Evolutionary conservation across 2,329 filamentous ascomycete species (phyloP).

Genomic region (Reticulascus tulasneorum): DNA sequence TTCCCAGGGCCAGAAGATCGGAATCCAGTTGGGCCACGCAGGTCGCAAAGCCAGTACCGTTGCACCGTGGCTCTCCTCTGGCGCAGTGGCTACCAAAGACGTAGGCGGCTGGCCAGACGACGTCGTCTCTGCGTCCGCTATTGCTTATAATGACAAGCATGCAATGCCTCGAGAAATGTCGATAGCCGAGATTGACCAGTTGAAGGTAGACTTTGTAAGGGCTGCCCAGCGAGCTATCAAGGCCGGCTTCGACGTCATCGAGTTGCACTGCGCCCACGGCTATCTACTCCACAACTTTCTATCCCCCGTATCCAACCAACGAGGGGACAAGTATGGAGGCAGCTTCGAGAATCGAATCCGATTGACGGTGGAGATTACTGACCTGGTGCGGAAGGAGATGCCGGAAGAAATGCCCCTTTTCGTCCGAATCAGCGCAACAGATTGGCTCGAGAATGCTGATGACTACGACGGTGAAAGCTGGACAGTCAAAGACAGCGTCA

Average conservation of each 20-base stretch:
- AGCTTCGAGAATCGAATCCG: slow-evolving; percentile 38
- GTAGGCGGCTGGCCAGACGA: slow-evolving; percentile 49
- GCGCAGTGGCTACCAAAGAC: slow-evolving; percentile 43
- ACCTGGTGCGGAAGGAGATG: slow-evolving; percentile 42
- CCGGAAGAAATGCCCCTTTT: slow-evolving; percentile 68
- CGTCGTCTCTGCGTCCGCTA: slow-evolving; percentile 40
- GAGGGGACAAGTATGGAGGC: slow-evolving; percentile 45
- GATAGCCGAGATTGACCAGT: slow-evolving; percentile 56
- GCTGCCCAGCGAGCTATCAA: slow-evolving; percentile 53
- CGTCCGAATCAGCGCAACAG: slow-evolving; percentile 66
- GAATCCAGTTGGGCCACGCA: slow-evolving; percentile 68
- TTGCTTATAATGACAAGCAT: slow-evolving; percentile 55
- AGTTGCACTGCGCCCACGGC: slow-evolving; percentile 51
- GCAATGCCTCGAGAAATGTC: slow-evolving; percentile 63
- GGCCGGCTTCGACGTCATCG: slow-evolving; percentile 53
- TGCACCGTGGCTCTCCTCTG: slow-evolving; percentile 52
- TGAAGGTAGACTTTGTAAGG: slow-evolving; percentile 57
- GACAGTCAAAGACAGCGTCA: slow-evolving; percentile 60
- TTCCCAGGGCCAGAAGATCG: slow-evolving; percentile 62
- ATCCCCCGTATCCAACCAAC: slow-evolving; percentile 40
- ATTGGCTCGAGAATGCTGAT: slow-evolving; percentile 65
- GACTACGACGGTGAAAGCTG: slow-evolving; percentile 56
- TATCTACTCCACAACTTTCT: slow-evolving; percentile 52
- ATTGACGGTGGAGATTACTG: slow-evolving; percentile 55
- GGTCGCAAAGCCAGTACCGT: slow-evolving; percentile 52